Percentiles rank a stretch among this genome's conserved stretches.
phyloP scores from a whole-genome alignment of 306 rosid genomes.

The Vigna reflexopilosa region DNA sequence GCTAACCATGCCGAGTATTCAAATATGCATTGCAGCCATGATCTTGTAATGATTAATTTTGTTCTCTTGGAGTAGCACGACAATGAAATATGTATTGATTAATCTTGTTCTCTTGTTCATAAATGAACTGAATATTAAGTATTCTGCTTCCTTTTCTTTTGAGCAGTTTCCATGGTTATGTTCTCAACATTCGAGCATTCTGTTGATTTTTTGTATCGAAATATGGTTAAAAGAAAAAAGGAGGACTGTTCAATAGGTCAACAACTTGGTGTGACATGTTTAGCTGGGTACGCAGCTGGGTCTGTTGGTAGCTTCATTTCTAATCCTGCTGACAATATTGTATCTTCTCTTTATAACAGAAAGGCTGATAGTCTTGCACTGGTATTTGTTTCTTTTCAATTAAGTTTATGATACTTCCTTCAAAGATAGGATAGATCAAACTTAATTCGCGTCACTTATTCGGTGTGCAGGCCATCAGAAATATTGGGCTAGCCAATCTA shows the following conservation, averaged over 20 bases:
- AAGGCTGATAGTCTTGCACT: slow-evolving; percentile 61
- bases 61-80: slow-evolving; percentile 28
- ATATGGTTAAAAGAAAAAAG: slow-evolving; percentile 55
- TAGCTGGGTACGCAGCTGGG: slow-evolving; percentile 72
- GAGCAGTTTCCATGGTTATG: slow-evolving; percentile 68
- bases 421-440: slow-evolving; percentile 18
- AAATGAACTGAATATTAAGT: slow-evolving; percentile 40
- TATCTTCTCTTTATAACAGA: slow-evolving; percentile 65
- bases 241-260: slow-evolving; percentile 63
- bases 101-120: neutral
- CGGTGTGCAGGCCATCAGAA: slow-evolving; percentile 75
- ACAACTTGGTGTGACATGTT: slow-evolving; percentile 68
- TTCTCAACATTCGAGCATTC: slow-evolving; percentile 71
- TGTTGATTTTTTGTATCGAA: slow-evolving; percentile 59
- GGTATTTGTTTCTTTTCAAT: slow-evolving; percentile 46
- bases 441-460: slow-evolving; percentile 34
- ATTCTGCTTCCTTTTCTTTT: slow-evolving; percentile 32
- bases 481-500: slow-evolving; percentile 75
- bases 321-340: slow-evolving; percentile 68
- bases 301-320: slow-evolving; percentile 70
- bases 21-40: neutral
- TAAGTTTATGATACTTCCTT: slow-evolving; percentile 20
- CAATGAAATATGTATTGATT: neutral
- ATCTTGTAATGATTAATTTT: slow-evolving; percentile 21
- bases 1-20: slow-evolving; percentile 20